Base-by-base conservation (phyloP, 2,329 filamentous ascomycete species). In the Metarhizium anisopliae region DNA sequence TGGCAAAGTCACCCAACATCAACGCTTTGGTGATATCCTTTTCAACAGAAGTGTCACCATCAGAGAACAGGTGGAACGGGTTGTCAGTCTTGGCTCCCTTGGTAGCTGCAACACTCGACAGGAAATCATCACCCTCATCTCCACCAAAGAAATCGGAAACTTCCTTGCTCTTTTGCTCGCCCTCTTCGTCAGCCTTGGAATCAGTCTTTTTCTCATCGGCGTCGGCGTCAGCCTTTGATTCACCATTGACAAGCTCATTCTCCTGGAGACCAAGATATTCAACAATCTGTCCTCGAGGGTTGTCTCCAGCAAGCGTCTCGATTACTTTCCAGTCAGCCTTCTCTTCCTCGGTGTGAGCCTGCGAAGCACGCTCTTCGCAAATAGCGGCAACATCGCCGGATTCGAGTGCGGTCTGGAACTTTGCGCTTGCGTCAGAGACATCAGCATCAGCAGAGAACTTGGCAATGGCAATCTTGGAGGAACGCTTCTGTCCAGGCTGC, bases 281-380 rank as follows among this genome's bases (percentile, higher is more conserved):
- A 25, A 94, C 82, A 56, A 99, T 86, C 68, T 89, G 86, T 68
- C 87, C 87, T 47, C 92, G 84, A n/a, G 91, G 88, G 65, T 93
- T 92, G 35, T 88, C 85, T 3, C 89, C 86, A 51, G 93, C 87
- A 58, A 99, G 73, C 2, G 91, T 94, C 70, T 94, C 86, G 69
- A 99, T 90, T 42, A 97, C 90, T 61, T 88, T 87, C 94, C 94
- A 99, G 70, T 97, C 93, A 4, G 89, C 88, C 76, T 91, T 96
- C 69, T 97, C 94, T 61, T 95, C 90, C 1, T 96, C 92, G 0
- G 84, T 89, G 66, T 84, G 85, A 18, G 92, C 87, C 59, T 84
- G 76, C 30, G 85, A 77, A 59, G 91, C 85, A 67, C 93, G 89
- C 25, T 85, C 80, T 66, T 92, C 85, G 67, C 92, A 96, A 58